Evolutionary conservation across 2,329 filamentous ascomycete species (phyloP).

Genomic region (Claviceps sp.): DNA sequence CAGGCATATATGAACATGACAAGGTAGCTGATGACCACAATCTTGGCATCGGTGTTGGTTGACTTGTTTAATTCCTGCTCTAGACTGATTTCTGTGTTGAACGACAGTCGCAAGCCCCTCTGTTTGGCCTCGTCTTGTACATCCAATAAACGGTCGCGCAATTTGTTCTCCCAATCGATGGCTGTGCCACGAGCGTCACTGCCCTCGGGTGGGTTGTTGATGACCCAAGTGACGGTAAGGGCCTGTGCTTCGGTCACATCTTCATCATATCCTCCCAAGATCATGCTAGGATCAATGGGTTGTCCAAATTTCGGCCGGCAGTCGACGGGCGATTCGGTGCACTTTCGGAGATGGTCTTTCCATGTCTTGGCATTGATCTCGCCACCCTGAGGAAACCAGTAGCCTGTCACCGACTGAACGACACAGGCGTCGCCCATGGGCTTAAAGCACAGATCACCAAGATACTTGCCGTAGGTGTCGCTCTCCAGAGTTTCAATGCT

Average conservation of each 20-base stretch:
- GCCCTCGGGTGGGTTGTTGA: conserved; percentile 72
- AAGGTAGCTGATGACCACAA: conserved; percentile 89
- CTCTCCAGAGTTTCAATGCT: conserved; percentile 63
- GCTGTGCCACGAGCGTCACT: conserved; percentile 57
- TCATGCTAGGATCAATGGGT: conserved; percentile 71
- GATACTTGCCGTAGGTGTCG: conserved; percentile 48
- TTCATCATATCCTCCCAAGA: conserved; percentile 67
- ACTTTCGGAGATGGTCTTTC: conserved; percentile 58
- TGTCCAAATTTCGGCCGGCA: conserved; percentile 85
- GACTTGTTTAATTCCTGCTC: conserved; percentile 96
- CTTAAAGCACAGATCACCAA: conserved; percentile 88
- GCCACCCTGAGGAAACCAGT: conserved; percentile 54
- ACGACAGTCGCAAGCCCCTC: conserved; percentile 75
- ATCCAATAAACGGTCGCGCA: conserved; percentile 61
- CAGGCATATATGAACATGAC: conserved; percentile 99
- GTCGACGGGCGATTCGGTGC: conserved; percentile 64
- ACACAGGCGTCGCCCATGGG: conserved; percentile 82
- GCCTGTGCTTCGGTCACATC: conserved; percentile 63
- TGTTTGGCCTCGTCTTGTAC: conserved; percentile 67
- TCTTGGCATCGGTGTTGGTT: conserved; percentile 95
- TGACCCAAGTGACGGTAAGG: conserved; percentile 86
- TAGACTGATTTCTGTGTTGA: conserved; percentile 88
- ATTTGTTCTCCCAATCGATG: conserved; percentile 77
- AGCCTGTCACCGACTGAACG: conserved; percentile 82
- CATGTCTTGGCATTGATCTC: conserved; percentile 38